These are phyloP conservation scores for Platanus orientalis DNA, from an alignment of 164 flowering plant genomes.

Conservation along the genomic window DNA sequence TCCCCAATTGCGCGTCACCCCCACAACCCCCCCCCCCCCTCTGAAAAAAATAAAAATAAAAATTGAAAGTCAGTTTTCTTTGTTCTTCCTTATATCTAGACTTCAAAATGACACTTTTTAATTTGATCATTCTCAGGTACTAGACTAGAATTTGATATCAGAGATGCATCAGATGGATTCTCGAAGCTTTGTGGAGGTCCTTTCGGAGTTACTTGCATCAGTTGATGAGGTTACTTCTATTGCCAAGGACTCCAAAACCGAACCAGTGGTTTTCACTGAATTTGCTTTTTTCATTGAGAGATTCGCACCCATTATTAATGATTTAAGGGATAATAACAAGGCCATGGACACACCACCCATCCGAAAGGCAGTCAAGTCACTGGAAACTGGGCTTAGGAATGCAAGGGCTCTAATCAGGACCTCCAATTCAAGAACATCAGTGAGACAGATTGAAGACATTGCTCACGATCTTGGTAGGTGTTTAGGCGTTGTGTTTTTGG, in stretches of 20 bases:
- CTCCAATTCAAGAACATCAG: constrained; percentile 9
- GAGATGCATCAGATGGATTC: constrained; percentile 4
- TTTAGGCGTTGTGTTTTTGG: constrained; percentile 50
- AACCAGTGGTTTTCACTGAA: constrained; percentile 26
- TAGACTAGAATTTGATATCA: too few species aligned
- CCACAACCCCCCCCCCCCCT: too few species aligned
- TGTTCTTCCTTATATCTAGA: too few species aligned
- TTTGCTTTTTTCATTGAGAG: constrained; percentile 34
- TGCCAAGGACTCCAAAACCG: constrained; percentile 25
- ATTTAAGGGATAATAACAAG: constrained; percentile 25
- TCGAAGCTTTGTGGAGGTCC: constrained; percentile 23
- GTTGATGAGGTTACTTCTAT: constrained; percentile 29
- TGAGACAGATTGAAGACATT: constrained; percentile 28
- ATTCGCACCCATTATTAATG: constrained; percentile 34
- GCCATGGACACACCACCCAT: constrained; percentile 24
- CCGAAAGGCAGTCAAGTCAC: constrained; percentile 39
- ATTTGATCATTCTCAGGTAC: too few species aligned
- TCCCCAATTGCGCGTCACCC: too few species aligned
- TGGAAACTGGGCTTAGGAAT: constrained; percentile 34
- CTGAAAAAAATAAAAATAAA: too few species aligned
- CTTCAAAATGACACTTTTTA: too few species aligned
- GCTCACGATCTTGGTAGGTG: constrained; percentile 52
- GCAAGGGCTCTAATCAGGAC: constrained; percentile 27
- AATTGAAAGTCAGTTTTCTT: too few species aligned
- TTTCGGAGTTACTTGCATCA: constrained; percentile 24